A percentile compares a stretch with the other conserved stretches of the same genome.
Evolutionary conservation across 2,329 filamentous ascomycete genomes (phyloP).

Genomic region (Thelonectria rubi): DNA sequence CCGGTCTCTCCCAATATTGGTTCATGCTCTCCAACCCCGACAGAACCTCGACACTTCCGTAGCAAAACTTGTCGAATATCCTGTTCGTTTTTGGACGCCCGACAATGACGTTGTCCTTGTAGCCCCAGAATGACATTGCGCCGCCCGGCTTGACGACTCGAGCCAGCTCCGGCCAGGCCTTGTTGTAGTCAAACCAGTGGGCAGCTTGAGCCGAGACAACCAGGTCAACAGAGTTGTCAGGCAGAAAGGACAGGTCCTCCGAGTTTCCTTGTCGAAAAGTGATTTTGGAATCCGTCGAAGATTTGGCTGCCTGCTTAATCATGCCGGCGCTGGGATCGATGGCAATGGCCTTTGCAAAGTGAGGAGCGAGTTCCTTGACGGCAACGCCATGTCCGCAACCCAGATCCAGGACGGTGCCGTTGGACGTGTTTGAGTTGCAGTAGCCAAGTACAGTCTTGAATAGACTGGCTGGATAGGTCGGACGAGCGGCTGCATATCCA

Average conservation of each 20-base stretch:
- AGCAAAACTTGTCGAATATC: slow-evolving; percentile 65
- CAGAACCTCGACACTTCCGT: slow-evolving; percentile 57
- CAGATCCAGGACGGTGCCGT: slow-evolving; percentile 61
- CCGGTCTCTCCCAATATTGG: slow-evolving; percentile 69
- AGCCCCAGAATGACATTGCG: slow-evolving; percentile 72
- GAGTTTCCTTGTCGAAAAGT: slow-evolving; percentile 59
- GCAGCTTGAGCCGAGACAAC: slow-evolving; percentile 64
- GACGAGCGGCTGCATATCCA: slow-evolving; percentile 68
- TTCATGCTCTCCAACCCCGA: slow-evolving; percentile 61
- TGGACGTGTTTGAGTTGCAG: slow-evolving; percentile 52
- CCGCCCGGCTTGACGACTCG: slow-evolving; percentile 64
- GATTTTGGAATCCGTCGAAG: slow-evolving; percentile 55
- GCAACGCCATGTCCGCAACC: slow-evolving; percentile 71
- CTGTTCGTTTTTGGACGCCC: slow-evolving; percentile 60
- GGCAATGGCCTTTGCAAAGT: slow-evolving; percentile 61
- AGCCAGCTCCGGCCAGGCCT: slow-evolving; percentile 63
- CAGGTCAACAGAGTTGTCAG: slow-evolving; percentile 61
- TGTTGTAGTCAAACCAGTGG: slow-evolving; percentile 71
- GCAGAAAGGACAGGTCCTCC: slow-evolving; percentile 62
- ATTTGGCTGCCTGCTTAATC: slow-evolving; percentile 59
- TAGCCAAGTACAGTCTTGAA: slow-evolving; percentile 64
- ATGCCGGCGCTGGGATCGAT: slow-evolving; percentile 67
- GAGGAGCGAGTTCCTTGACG: slow-evolving; percentile 60
- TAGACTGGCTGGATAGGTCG: slow-evolving; percentile 64
- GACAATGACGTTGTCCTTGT: slow-evolving; percentile 70